These are phyloP conservation scores for Puccinia triticina DNA, from an alignment of 1,284 basidiomycete species.

Conservation along the genomic window DNA sequence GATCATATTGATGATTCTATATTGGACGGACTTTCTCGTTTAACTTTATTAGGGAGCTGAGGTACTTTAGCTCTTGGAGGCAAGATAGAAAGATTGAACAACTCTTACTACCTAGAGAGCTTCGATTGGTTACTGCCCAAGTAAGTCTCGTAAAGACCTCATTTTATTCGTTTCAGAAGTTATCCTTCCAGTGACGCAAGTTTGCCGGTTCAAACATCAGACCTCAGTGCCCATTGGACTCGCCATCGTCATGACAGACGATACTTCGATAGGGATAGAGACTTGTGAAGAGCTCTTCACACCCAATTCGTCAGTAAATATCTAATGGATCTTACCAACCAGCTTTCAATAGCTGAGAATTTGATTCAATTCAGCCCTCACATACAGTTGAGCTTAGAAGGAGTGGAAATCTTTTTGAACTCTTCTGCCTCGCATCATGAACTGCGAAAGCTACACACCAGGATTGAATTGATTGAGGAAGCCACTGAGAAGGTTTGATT, in stretches of 20 bases:
- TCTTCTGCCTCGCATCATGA: conserved; percentile 51
- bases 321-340: not conserved
- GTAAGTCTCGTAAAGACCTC: conserved; percentile 1
- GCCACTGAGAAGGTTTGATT: conserved; percentile 38
- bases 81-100: conserved; percentile 42
- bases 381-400: conserved; percentile 47
- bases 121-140: conserved; percentile 33
- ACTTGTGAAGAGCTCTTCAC: conserved; percentile 51
- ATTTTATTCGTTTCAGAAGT: not conserved
- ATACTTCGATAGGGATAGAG: conserved; percentile 49
- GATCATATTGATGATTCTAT: not conserved
- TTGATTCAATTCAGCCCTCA: conserved; percentile 41
- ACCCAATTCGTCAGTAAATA: conserved; percentile 39
- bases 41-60: conserved; percentile 36
- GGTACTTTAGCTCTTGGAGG: conserved; percentile 49
- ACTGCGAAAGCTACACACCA: conserved; percentile 44
- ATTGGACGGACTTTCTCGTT: not conserved
- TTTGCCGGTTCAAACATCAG: conserved; percentile 8
- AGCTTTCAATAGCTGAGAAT: not conserved
- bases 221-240: conserved; percentile 46
- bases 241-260: conserved; percentile 46
- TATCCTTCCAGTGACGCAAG: not conserved
- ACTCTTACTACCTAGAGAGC: conserved; percentile 24
- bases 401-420: conserved; percentile 47
- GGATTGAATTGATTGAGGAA: conserved; percentile 46